phyloP scores from a whole-genome alignment of 768 basidiomycete species.

The Amanita molliuscula region DNA sequence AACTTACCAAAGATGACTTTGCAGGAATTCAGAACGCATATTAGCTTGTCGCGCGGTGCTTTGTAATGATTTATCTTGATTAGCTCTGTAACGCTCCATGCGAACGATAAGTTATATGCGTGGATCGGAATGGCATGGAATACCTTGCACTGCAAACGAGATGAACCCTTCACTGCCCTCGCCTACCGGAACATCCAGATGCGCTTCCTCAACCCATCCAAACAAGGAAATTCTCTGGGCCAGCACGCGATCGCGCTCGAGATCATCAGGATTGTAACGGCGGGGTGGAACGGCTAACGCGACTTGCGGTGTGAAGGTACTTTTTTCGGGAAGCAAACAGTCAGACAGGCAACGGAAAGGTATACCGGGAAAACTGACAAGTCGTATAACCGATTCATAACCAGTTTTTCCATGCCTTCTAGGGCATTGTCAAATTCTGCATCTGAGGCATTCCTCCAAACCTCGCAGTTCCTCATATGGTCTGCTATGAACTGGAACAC shows the following conservation, averaged over 20 bases:
- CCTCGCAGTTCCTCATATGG: constrained; percentile 78
- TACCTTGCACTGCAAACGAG: constrained; percentile 84
- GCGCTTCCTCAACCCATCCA: constrained; percentile 79
- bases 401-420: constrained; percentile 99
- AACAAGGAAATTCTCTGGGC: constrained; percentile 86
- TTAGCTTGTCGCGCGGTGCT: constrained; percentile 95
- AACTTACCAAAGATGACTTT: constrained; percentile 94
- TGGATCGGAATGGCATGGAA: constrained; percentile 1
- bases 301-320: constrained; percentile 89
- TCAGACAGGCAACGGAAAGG: not conserved
- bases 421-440: constrained; percentile 91
- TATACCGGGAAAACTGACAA: constrained; percentile 47
- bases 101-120: constrained; percentile 1
- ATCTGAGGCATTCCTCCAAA: constrained; percentile 73
- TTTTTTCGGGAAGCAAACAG: constrained; percentile 21
- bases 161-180: constrained; percentile 74
- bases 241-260: constrained; percentile 91
- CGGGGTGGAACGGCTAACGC: constrained; percentile 53
- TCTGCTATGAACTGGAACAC: constrained; percentile 67
- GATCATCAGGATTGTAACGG: constrained; percentile 84
- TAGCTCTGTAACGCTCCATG: constrained; percentile 46
- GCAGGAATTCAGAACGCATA: constrained; percentile 95
- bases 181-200: constrained; percentile 81
- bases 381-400: constrained; percentile 96
- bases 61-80: constrained; percentile 98